Percentiles rank a stretch among this genome's conserved stretches.
Conservation (phyloP, 2,329 filamentous ascomycete species). For the Teratosphaeria destructans region DNA sequence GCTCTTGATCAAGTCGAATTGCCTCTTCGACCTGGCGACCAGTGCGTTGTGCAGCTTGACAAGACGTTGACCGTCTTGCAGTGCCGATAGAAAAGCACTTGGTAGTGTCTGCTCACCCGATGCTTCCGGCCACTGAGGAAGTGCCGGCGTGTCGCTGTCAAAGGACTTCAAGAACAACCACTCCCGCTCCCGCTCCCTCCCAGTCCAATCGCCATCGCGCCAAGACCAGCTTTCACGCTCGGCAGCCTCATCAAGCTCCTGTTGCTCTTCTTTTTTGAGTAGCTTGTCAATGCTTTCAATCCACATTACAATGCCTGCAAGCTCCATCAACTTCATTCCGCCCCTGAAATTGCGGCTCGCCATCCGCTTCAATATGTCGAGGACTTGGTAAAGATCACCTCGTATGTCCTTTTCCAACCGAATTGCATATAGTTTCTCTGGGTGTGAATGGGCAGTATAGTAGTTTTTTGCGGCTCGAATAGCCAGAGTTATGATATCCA, state of each 20-base stretch:
- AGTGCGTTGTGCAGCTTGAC: slow-evolving; percentile 83
- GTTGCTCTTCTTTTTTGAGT: slow-evolving; percentile 63
- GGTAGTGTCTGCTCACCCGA: slow-evolving; percentile 8
- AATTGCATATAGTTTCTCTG: slow-evolving; percentile 74
- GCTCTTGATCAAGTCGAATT: slow-evolving; percentile 78
- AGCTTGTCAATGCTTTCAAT: slow-evolving; percentile 67
- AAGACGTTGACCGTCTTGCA: slow-evolving; percentile 71
- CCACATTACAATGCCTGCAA: slow-evolving; percentile 67
- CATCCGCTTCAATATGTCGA: slow-evolving; percentile 88
- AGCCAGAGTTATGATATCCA: slow-evolving; percentile 89
- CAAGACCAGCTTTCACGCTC: slow-evolving; percentile 67
- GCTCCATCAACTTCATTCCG: slow-evolving; percentile 70
- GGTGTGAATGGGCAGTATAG: slow-evolving; percentile 84
- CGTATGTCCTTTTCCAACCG: slow-evolving; percentile 80
- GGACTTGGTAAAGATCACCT: slow-evolving; percentile 69
- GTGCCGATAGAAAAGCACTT: slow-evolving; percentile 59
- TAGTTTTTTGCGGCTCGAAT: slow-evolving; percentile 93
- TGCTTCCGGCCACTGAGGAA: slow-evolving; percentile 57
- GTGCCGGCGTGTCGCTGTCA: slow-evolving; percentile 46
- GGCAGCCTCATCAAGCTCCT: slow-evolving; percentile 62
- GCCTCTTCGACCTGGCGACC: slow-evolving; percentile 71
- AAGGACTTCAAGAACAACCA: slow-evolving; percentile 72
- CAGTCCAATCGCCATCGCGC: slow-evolving; percentile 63
- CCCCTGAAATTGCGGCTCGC: slow-evolving; percentile 76
- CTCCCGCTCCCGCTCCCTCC: slow-evolving; percentile 68